These are phyloP conservation scores for Trapa incisa DNA, from an alignment of 345 rosid genomes.

Conservation along the genomic window DNA sequence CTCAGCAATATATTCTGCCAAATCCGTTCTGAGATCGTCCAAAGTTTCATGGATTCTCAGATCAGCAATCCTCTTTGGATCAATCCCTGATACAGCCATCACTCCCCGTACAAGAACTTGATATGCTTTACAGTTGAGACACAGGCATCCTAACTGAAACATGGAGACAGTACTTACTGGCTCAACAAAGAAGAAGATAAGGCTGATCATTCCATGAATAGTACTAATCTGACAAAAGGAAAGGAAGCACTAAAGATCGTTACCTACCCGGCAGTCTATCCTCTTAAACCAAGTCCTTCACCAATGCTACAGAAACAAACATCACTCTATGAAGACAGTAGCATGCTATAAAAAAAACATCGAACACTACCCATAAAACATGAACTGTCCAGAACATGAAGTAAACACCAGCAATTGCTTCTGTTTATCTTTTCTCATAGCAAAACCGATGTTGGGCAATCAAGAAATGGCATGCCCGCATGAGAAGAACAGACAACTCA, in stretches of 20 bases:
- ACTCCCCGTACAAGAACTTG: conserved; percentile 14
- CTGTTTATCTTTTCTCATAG: too few species aligned
- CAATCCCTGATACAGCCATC: conserved; percentile 57
- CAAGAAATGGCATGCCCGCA: neutral
- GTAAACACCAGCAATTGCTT: neutral
- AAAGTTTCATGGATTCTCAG: conserved; percentile 61
- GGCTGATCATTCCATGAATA: neutral
- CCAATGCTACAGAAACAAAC: neutral
- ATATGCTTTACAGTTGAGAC: neutral
- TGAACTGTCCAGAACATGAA: neutral
- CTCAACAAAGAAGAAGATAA: neutral
- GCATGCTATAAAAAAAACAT: neutral
- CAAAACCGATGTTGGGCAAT: neutral
- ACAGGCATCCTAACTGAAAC: neutral
- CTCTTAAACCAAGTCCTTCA: neutral
- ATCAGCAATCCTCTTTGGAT: conserved; percentile 47
- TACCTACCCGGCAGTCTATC: neutral
- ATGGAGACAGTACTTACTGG: neutral
- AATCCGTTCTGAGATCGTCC: conserved; percentile 61
- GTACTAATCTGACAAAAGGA: neutral
- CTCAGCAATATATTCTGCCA: conserved; percentile 78
- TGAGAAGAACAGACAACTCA: neutral
- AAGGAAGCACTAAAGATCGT: neutral
- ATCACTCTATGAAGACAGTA: neutral
- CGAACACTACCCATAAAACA: neutral